A percentile compares a stretch with the other conserved stretches of the same genome.
Conservation (phyloP, 805 yeast species). For the Cyberlindnera mrakii region DNA sequence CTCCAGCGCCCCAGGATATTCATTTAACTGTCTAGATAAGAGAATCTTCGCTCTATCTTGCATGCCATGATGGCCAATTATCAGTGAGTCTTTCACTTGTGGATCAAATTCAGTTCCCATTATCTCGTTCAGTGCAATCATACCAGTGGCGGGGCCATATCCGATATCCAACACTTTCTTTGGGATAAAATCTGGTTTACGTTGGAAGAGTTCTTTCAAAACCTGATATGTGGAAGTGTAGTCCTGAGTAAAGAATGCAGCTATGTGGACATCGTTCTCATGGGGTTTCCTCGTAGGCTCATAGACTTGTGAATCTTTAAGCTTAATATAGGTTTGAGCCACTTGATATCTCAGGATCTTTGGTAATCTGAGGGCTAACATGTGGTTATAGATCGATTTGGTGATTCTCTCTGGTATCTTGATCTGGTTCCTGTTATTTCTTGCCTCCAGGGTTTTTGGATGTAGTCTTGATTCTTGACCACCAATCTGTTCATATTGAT, state of each 20-base stretch:
- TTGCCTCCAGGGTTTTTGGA: conserved; percentile 50
- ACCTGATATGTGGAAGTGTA: conserved; percentile 67
- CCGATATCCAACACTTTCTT: conserved; percentile 70
- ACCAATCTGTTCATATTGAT: neutral
- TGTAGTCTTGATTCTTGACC: conserved; percentile 36
- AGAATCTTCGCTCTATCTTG: conserved; percentile 71
- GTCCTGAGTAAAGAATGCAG: conserved; percentile 73
- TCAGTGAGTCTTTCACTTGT: conserved; percentile 58
- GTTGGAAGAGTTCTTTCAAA: conserved; percentile 54
- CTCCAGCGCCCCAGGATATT: conserved; percentile 25
- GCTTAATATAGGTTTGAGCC: conserved; percentile 44
- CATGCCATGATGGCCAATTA: conserved; percentile 72
- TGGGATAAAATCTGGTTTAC: conserved; percentile 60
- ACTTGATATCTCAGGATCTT: conserved; percentile 57
- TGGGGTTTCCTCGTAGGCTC: conserved; percentile 34
- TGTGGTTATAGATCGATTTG: conserved; percentile 55
- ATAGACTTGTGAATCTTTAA: conserved; percentile 51
- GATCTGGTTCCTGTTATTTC: conserved; percentile 43
- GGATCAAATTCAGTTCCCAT: conserved; percentile 65
- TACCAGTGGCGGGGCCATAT: conserved; percentile 89
- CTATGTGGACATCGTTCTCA: conserved; percentile 77
- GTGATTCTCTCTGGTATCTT: conserved; percentile 52
- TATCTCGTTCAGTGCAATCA: conserved; percentile 79
- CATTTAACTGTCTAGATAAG: conserved; percentile 62
- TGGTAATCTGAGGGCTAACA: conserved; percentile 56